Conservation (phyloP, 768 basidiomycete genomes). For the Dendrothele bispora region DNA sequence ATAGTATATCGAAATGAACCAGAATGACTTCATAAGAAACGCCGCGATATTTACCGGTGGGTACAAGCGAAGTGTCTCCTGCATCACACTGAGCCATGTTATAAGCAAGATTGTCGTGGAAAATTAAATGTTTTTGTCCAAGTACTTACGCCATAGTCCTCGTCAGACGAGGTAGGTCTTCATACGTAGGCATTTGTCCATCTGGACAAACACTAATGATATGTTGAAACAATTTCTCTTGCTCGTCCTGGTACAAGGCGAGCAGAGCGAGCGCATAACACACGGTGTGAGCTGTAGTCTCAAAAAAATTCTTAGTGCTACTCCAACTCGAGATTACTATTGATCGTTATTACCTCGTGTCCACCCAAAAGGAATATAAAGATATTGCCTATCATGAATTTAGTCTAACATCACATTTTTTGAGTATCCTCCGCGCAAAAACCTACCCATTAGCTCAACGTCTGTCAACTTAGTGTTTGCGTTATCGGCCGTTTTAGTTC, state of each 20-base stretch:
- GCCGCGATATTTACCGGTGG: constrained; percentile 43
- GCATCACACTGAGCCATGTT: constrained; percentile 36
- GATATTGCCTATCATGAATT: too few species aligned
- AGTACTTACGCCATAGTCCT: constrained; percentile 36
- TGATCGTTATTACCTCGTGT: constrained; percentile 43
- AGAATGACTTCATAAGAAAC: too few species aligned
- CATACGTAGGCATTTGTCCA: constrained; percentile 34
- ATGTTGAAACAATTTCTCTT: constrained; percentile 34
- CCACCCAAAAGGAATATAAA: constrained; percentile 59
- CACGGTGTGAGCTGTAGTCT: constrained; percentile 37
- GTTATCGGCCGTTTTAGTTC: too few species aligned
- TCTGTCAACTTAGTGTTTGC: constrained; percentile 3
- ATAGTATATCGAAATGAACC: too few species aligned
- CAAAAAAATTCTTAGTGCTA: constrained; percentile 1
- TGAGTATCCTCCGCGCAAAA: too few species aligned
- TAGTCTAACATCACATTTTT: too few species aligned
- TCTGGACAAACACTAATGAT: constrained; percentile 31
- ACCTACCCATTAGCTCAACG: constrained; percentile 15
- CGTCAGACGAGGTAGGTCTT: constrained; percentile 38
- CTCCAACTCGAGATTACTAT: neutral
- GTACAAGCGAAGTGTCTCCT: constrained; percentile 51
- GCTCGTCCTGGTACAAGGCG: constrained; percentile 36
- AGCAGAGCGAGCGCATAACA: constrained; percentile 39
- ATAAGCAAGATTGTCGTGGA: neutral
- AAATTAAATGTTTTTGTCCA: too few species aligned